These are phyloP conservation scores for Pseudoscleropodium purum DNA, from an alignment of 225 moss, liverwort and hornwort species.

Conservation along the genomic window DNA sequence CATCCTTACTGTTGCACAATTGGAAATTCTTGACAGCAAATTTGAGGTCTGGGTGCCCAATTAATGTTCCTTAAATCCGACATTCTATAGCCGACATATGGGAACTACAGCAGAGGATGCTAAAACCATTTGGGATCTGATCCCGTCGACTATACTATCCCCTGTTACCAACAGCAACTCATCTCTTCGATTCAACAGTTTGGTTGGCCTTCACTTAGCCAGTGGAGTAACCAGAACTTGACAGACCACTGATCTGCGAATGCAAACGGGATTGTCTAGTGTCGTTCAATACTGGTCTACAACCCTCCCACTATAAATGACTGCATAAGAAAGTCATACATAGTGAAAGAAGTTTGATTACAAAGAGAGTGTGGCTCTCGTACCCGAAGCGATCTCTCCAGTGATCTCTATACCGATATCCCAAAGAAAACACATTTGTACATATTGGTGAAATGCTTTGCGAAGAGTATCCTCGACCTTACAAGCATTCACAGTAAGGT, in stretches of 20 bases:
- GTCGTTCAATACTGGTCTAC: background rate
- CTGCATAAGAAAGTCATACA: background rate
- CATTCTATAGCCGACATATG: background rate
- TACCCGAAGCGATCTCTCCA: background rate
- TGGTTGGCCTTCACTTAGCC: background rate
- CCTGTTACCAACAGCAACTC: background rate
- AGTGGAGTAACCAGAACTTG: background rate
- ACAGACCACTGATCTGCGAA: background rate
- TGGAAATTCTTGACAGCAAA: background rate
- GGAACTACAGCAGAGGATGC: background rate
- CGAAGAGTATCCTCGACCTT: background rate
- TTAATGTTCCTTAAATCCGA: background rate
- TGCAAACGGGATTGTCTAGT: background rate
- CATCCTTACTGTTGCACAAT: background rate
- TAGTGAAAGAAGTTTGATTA: background rate
- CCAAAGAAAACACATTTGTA: background rate
- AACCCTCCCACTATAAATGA: background rate
- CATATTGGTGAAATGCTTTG: background rate
- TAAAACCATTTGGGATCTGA: background rate
- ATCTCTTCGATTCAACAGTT: background rate
- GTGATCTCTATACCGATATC: background rate
- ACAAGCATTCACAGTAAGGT: background rate
- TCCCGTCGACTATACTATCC: background rate
- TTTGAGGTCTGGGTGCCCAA: background rate
- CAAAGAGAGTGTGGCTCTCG: background rate